Conservation (phyloP, 805 yeast species). For the Candida krabiensis region DNA sequence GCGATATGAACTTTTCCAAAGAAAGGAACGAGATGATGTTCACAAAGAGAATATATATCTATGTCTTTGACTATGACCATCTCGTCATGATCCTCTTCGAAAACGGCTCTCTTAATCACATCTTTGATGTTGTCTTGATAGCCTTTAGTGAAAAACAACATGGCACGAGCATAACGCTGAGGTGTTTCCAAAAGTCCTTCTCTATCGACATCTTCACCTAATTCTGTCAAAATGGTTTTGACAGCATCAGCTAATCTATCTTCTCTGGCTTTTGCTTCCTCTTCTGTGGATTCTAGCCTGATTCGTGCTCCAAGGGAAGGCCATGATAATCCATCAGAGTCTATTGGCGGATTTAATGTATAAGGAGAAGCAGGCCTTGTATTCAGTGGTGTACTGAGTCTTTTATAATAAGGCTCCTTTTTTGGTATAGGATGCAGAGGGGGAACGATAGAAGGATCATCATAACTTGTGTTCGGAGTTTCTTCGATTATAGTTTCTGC, state of each 20-base stretch:
- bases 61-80: slow-evolving; percentile 98
- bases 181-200: slow-evolving; percentile 95
- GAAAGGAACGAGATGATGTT: slow-evolving; percentile 97
- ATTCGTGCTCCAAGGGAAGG: slow-evolving; percentile 83
- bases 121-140: slow-evolving; percentile 92
- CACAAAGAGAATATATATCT: slow-evolving; percentile 89
- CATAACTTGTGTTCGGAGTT: slow-evolving; percentile 1
- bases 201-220: slow-evolving; percentile 88
- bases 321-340: slow-evolving; percentile 91
- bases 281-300: slow-evolving; percentile 68
- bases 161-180: slow-evolving; percentile 92
- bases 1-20: slow-evolving; percentile 97
- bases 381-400: slow-evolving; percentile 57
- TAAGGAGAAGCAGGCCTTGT: slow-evolving; percentile 82
- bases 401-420: slow-evolving; percentile 36
- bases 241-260: slow-evolving; percentile 83
- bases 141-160: slow-evolving; percentile 94
- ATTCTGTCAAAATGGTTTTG: slow-evolving; percentile 67
- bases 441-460: slow-evolving; percentile 1
- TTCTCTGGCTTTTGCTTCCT: slow-evolving; percentile 66
- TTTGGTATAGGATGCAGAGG: slow-evolving; percentile 30
- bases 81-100: slow-evolving; percentile 98
- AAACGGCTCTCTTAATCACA: slow-evolving; percentile 91
- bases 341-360: slow-evolving; percentile 82
- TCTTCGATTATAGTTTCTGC: slow-evolving; percentile 6